Evolutionary conservation across 139 green algal species (phyloP), one percentile per base, ranked within the genome.

Genomic region (Chlorella sp.): DNA sequence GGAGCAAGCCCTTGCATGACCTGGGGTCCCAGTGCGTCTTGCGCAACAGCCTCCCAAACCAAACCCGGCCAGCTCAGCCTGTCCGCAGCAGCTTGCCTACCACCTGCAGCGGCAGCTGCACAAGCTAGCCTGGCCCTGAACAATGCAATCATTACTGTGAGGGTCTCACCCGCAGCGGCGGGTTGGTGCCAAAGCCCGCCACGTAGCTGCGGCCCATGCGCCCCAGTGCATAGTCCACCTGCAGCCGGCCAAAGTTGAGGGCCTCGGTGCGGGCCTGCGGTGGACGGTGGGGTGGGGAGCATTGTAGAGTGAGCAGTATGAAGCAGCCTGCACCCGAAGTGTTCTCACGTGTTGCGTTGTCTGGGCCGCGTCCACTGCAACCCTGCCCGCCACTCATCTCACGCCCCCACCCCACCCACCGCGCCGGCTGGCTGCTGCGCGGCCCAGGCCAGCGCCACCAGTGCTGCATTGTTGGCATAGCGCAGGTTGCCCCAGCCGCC

Each of bases 181-280:
- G 64, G 41, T 67, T 75, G 26, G 25, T 26, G 39, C 90, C 76
- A 23, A 65, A 85, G 32, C 90, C 90, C 30, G 88, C 90, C 25
- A 93, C 73, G 67, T 88, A 93, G 25, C 64, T 86, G 34, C 85
- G 80, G 38, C 74, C 87, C 21, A 38, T 74, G 26, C 34, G 41
- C 34, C 90, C 90, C 28, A 92, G 80, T 41, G 87, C 87, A 57
- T 93, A 93, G 32, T 91, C 51, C 30, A 94, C 68, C 67, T 93
- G 90, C 6, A 47, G 36, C 44, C 47, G 56, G 4, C 73, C 87
- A 87, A 89, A 85, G 56, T n/a, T 0, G 36, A 84, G 18, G 30
- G 23, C 30, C 1, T n/a, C 36, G 15, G 56, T n/a, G 13, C 78
- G 83, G 28, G 18, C 1, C 68, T 76, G 78, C 62, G 44, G n/a